Percentiles rank a stretch among this genome's conserved stretches.
Evolutionary conservation across 352 stramenopile genomes (phyloP).

Genomic region (Globisporangium viniferum): DNA sequence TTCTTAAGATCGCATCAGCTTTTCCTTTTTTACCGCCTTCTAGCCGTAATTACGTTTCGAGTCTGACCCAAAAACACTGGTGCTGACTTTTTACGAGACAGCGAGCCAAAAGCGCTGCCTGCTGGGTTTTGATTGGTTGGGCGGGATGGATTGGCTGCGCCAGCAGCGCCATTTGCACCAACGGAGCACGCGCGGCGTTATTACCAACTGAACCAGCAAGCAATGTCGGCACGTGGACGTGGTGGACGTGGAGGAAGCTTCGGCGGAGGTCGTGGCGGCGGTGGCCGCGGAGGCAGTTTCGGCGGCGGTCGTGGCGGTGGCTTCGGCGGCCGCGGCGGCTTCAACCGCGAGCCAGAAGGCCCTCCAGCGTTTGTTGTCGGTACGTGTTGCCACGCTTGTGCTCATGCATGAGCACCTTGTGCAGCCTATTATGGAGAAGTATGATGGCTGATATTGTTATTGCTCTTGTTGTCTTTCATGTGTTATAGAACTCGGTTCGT

Average conservation of each 20-base stretch:
- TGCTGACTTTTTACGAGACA: conserved; percentile 9
- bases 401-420: neutral
- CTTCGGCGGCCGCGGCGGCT: conserved; percentile 32
- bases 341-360: conserved; percentile 60
- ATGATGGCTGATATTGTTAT: neutral
- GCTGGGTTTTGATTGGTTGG: conserved; percentile 14
- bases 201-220: conserved; percentile 13
- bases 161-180: conserved; percentile 4
- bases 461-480: conserved; percentile 1
- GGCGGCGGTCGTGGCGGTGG: conserved; percentile 45
- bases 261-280: conserved; percentile 46
- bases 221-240: conserved; percentile 65
- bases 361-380: conserved; percentile 70
- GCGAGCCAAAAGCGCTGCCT: neutral
- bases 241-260: conserved; percentile 40
- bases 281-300: conserved; percentile 35
- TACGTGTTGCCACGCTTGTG: conserved; percentile 19
- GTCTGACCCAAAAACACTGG: neutral
- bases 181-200: conserved; percentile 5
- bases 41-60: neutral
- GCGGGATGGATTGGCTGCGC: conserved; percentile 6
- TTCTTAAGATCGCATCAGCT: neutral
- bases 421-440: neutral
- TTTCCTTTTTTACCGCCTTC: neutral
- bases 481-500: conserved; percentile 90